A percentile compares a stretch with the other conserved stretches of the same genome.
Evolutionary conservation across 345 rosid species (phyloP).

Genomic region (Rubroshorea leprosula): DNA sequence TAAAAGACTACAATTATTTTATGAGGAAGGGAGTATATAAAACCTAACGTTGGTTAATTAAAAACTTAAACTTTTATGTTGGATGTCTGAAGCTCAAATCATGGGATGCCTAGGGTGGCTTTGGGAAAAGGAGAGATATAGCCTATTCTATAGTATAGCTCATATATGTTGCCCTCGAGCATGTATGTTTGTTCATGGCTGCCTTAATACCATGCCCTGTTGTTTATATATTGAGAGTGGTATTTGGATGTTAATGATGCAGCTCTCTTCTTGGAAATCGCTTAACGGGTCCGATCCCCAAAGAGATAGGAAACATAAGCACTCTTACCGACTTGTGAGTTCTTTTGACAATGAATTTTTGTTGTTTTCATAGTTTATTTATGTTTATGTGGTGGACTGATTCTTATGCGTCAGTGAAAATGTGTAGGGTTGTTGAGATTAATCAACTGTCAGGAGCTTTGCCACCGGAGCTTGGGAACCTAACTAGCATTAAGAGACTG

Average conservation of each 20-base stretch:
- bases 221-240: background rate
- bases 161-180: no score
- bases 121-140: no score
- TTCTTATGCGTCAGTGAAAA: background rate
- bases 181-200: no score
- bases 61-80: no score
- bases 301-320: conserved; percentile 41
- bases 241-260: conserved; percentile 4
- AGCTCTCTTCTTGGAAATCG: conserved; percentile 46
- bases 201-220: background rate
- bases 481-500: conserved; percentile 58
- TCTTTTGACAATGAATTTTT: background rate
- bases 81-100: no score
- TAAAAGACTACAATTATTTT: no score
- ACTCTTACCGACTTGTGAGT: conserved; percentile 41
- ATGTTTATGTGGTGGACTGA: background rate
- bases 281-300: conserved; percentile 44
- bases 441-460: conserved; percentile 36
- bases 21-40: no score
- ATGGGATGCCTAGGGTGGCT: no score
- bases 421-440: conserved; percentile 26
- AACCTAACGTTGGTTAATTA: no score
- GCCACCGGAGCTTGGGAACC: conserved; percentile 42
- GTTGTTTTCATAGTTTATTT: background rate
- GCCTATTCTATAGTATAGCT: no score